Conservation (phyloP, 371 early-diverging fungal genomes). For the Mucor velutinosus region DNA sequence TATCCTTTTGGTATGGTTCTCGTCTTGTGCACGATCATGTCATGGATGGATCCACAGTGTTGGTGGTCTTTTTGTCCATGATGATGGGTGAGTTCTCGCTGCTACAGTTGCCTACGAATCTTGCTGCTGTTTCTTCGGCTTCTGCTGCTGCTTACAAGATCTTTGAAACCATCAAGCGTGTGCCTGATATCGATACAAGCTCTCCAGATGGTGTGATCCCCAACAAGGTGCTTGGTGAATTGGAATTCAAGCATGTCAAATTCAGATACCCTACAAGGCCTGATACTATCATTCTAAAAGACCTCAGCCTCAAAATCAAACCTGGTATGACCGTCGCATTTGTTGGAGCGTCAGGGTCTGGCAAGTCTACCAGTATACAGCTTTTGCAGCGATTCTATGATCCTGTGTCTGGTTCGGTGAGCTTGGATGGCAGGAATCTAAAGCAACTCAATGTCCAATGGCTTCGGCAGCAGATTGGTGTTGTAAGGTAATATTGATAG, state of each 20-base stretch:
- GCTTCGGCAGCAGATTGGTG: slow-evolving; percentile 79
- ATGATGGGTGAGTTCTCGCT: slow-evolving; percentile 61
- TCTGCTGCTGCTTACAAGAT: slow-evolving; percentile 69
- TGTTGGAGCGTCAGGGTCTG: slow-evolving; percentile 85
- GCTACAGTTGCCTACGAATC: slow-evolving; percentile 56
- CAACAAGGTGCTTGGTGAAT: slow-evolving; percentile 54
- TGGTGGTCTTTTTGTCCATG: slow-evolving; percentile 70
- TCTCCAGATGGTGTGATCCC: slow-evolving; percentile 52
- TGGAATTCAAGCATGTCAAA: slow-evolving; percentile 70
- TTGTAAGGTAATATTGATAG: slow-evolving; percentile 51
- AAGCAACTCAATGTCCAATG: slow-evolving; percentile 65
- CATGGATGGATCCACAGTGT: slow-evolving; percentile 53
- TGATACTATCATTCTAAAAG: slow-evolving; percentile 64
- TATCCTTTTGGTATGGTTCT: slow-evolving; percentile 83
- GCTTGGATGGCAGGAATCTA: slow-evolving; percentile 73
- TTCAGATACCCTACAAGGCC: slow-evolving; percentile 79
- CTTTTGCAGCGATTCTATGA: slow-evolving; percentile 92
- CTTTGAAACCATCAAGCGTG: slow-evolving; percentile 77
- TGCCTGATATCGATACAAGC: slow-evolving; percentile 64
- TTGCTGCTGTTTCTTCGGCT: slow-evolving; percentile 62
- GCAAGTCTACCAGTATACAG: slow-evolving; percentile 88
- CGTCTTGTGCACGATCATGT: slow-evolving; percentile 50
- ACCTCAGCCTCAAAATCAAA: slow-evolving; percentile 58
- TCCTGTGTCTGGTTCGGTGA: slow-evolving; percentile 60
- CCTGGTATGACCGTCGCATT: slow-evolving; percentile 80